Evolutionary conservation across 1,284 basidiomycete genomes (phyloP).

Genomic region (Trichosporon faecale): DNA sequence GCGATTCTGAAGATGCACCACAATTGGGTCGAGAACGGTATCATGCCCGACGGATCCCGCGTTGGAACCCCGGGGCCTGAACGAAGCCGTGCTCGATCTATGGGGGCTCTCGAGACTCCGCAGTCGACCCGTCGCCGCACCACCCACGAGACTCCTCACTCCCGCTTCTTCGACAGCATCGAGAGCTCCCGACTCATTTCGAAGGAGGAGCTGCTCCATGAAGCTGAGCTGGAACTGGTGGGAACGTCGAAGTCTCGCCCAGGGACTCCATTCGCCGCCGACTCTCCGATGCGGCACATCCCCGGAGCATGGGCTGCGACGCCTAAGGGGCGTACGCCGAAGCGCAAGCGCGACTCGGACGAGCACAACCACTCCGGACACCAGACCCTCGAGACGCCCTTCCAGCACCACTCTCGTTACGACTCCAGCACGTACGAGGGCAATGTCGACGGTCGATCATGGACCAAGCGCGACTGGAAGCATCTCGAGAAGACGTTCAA

Average conservation of each 20-base stretch:
- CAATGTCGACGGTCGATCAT: slow-evolving; percentile 17
- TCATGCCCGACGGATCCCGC: slow-evolving; percentile 26
- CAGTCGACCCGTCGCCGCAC: not conserved
- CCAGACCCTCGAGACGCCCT: not conserved
- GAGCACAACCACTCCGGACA: not conserved
- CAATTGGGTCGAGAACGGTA: slow-evolving; percentile 69
- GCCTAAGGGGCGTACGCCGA: not conserved
- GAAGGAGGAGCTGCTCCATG: slow-evolving; percentile 41
- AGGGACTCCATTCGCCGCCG: not conserved
- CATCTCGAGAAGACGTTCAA: slow-evolving; percentile 32
- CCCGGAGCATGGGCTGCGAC: slow-evolving; percentile 32
- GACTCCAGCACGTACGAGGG: not conserved
- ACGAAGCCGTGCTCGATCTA: slow-evolving; percentile 36
- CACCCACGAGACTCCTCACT: slow-evolving; percentile 21
- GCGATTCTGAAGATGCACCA: slow-evolving; percentile 83
- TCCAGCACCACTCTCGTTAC: not conserved
- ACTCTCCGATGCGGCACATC: slow-evolving; percentile 2
- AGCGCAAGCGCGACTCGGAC: slow-evolving; percentile 17
- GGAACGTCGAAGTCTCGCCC: not conserved
- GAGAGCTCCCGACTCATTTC: slow-evolving; percentile 31
- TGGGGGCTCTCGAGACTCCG: slow-evolving; percentile 11
- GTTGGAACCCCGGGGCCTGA: slow-evolving; percentile 23
- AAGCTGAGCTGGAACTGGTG: slow-evolving; percentile 15
- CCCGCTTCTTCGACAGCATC: slow-evolving; percentile 33
- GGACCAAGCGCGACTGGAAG: slow-evolving; percentile 45